phyloP scores from a whole-genome alignment of 2,329 filamentous ascomycete species.

The Elsinoe necatrix region DNA sequence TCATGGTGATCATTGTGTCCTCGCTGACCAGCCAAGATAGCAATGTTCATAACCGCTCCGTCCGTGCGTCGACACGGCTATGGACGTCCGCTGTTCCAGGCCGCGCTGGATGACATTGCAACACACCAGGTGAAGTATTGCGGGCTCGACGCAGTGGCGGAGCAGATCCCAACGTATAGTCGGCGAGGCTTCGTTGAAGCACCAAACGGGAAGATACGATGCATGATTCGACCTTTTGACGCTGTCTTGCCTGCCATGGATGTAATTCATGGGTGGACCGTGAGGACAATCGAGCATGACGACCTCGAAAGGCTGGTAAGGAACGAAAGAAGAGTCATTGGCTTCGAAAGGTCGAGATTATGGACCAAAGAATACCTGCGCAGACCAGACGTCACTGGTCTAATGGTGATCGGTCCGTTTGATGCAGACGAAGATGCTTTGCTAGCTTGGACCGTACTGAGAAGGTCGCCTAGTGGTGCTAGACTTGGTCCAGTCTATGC shows the following conservation, averaged over 20 bases:
- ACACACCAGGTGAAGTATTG: slow-evolving; percentile 21
- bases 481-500: slow-evolving; percentile 33
- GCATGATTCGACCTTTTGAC: slow-evolving; percentile 23
- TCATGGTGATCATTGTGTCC: no score
- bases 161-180: slow-evolving; percentile 31
- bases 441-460: slow-evolving; percentile 27
- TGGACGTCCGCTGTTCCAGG: slow-evolving; percentile 28
- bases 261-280: slow-evolving; percentile 26
- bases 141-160: slow-evolving; percentile 32
- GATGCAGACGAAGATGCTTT: slow-evolving; percentile 19
- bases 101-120: slow-evolving; percentile 23
- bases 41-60: slow-evolving; percentile 31
- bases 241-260: slow-evolving; percentile 25
- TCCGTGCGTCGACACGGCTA: slow-evolving; percentile 27
- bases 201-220: slow-evolving; percentile 23
- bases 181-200: slow-evolving; percentile 28
- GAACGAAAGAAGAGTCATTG: slow-evolving; percentile 21
- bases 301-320: slow-evolving; percentile 27
- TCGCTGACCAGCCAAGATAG: slow-evolving; percentile 15
- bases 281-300: slow-evolving; percentile 24
- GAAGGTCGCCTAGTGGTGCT: slow-evolving; percentile 27
- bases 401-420: slow-evolving; percentile 20
- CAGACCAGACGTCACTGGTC: slow-evolving; percentile 26
- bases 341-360: slow-evolving; percentile 26
- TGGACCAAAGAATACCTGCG: slow-evolving; percentile 28